Percentiles rank a stretch among this genome's conserved stretches.
Conservation (phyloP, 371 early-diverging fungal species). For the Rhizopus stolonifer region DNA sequence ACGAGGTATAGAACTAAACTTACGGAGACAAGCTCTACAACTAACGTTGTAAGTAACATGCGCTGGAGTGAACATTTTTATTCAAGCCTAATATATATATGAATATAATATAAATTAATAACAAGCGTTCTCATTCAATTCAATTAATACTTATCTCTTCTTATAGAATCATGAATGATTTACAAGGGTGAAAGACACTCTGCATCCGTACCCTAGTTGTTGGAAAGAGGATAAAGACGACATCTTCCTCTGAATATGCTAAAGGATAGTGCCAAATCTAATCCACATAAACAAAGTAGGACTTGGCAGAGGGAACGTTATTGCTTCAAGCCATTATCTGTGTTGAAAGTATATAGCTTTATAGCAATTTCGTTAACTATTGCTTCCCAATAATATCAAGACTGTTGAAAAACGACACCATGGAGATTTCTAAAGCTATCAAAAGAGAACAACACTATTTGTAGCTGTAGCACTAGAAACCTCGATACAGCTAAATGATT, state of each 20-base stretch:
- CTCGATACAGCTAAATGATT: no score
- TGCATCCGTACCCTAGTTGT: slow-evolving; percentile 12
- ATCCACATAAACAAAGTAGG: slow-evolving; percentile 12
- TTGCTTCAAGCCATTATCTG: slow-evolving; percentile 13
- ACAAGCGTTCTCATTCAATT: slow-evolving; percentile 4
- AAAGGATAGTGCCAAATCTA: slow-evolving; percentile 17
- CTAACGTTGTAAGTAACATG: not conserved
- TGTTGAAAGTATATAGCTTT: slow-evolving; percentile 16
- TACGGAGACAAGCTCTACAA: slow-evolving; percentile 4
- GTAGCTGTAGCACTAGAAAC: no score
- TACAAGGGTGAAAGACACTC: slow-evolving; percentile 9
- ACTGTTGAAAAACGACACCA: not conserved
- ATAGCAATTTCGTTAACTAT: slow-evolving; percentile 13
- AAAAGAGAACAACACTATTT: not conserved
- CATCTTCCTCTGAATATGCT: slow-evolving; percentile 8
- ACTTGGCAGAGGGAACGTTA: slow-evolving; percentile 11
- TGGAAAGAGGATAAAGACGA: slow-evolving; percentile 14
- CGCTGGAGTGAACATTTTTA: slow-evolving; percentile 4
- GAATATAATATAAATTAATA: not conserved
- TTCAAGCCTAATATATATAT: slow-evolving; percentile 7
- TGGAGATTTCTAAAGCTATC: not conserved
- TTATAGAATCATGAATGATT: not conserved
- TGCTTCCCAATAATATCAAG: slow-evolving; percentile 4
- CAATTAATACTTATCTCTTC: slow-evolving; percentile 5
- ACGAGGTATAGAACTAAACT: not conserved